Evolutionary conservation across 257 asterid species (phyloP).

Genomic region (Salvia rosmarinus): DNA sequence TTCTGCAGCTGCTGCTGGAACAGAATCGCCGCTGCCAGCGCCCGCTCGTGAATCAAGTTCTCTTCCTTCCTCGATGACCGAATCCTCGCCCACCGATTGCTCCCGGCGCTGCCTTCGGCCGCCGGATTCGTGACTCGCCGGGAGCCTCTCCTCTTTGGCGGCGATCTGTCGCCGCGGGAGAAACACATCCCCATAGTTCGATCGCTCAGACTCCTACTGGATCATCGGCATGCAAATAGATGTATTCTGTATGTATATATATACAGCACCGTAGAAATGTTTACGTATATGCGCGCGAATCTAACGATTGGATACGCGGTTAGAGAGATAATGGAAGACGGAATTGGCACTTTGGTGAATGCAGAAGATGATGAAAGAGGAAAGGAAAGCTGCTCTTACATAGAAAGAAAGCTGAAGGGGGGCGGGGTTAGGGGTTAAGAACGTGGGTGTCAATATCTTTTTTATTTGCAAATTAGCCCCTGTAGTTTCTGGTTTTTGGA

Average conservation of each 20-base stretch:
- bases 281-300: slow-evolving; percentile 23
- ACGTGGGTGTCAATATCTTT: slow-evolving; percentile 25
- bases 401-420: slow-evolving; percentile 4
- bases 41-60: slow-evolving; percentile 66
- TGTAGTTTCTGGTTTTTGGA: background rate
- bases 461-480: slow-evolving; percentile 31
- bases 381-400: slow-evolving; percentile 26
- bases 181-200: slow-evolving; percentile 75
- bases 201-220: slow-evolving; percentile 21
- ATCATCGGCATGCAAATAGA: slow-evolving; percentile 42
- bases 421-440: slow-evolving; percentile 32
- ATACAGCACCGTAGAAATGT: background rate
- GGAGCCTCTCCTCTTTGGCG: slow-evolving; percentile 59
- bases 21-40: slow-evolving; percentile 90
- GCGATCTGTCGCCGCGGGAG: slow-evolving; percentile 59
- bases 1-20: slow-evolving; percentile 86
- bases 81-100: slow-evolving; percentile 70
- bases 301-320: slow-evolving; percentile 31
- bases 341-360: slow-evolving; percentile 31
- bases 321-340: slow-evolving; percentile 18
- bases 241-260: background rate
- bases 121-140: slow-evolving; percentile 55
- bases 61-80: slow-evolving; percentile 80
- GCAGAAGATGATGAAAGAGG: slow-evolving; percentile 32
- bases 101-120: slow-evolving; percentile 53